phyloP scores from a whole-genome alignment of 371 early-diverging fungal genomes.

The Mortierella sp. region DNA sequence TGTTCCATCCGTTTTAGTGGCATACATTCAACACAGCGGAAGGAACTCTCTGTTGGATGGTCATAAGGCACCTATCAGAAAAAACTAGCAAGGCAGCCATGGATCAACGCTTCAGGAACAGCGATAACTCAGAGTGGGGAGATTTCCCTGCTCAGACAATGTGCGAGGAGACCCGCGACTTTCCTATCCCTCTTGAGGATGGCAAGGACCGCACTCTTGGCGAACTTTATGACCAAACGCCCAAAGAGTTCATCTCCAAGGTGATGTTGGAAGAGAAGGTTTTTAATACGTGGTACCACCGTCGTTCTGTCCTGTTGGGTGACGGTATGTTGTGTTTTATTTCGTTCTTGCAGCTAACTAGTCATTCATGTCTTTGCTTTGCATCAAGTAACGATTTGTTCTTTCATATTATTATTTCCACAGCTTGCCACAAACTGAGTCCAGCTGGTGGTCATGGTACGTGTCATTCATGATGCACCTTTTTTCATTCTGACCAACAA shows the following conservation, averaged over 20 bases:
- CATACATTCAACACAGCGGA: background rate
- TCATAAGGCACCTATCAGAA: background rate
- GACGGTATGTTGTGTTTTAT: background rate
- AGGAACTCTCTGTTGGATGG: background rate
- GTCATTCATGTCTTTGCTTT: background rate
- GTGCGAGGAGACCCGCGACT: background rate
- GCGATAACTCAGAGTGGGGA: background rate
- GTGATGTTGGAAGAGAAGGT: conserved; percentile 13
- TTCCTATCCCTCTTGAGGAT: background rate
- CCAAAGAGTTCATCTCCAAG: background rate
- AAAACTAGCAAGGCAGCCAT: background rate
- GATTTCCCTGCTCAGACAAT: background rate
- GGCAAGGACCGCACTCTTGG: background rate
- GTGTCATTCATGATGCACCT: background rate
- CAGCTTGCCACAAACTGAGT: background rate
- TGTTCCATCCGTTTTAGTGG: background rate
- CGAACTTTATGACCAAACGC: background rate
- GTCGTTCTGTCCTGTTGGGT: background rate
- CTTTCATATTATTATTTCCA: background rate
- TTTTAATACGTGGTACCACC: conserved; percentile 6
- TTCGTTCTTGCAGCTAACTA: background rate
- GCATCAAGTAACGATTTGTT: background rate
- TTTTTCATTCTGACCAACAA: background rate
- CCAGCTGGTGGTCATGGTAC: background rate
- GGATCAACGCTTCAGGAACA: background rate